These are phyloP conservation scores for Vaccinium myrtillus DNA, from an alignment of 148 eudicot species.

Conservation along the genomic window DNA sequence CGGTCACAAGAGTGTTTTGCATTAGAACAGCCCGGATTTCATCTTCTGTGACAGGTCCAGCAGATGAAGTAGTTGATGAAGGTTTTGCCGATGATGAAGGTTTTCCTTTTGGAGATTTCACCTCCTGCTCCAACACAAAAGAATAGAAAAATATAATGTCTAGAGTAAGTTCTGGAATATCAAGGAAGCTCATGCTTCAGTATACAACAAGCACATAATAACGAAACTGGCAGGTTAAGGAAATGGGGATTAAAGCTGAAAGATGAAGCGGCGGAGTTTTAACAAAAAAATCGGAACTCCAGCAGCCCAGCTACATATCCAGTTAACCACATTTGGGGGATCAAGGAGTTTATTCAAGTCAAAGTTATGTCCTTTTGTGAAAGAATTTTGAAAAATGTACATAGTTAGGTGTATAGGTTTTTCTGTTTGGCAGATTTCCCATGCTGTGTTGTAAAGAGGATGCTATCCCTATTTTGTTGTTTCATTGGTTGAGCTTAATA, in stretches of 20 bases:
- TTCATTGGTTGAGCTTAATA: too few species aligned
- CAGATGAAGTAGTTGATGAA: conserved; percentile 34
- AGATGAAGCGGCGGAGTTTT: neutral
- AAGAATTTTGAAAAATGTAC: too few species aligned
- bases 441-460: too few species aligned
- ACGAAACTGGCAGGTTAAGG: neutral
- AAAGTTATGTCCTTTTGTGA: neutral
- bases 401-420: too few species aligned
- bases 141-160: neutral
- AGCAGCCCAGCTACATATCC: neutral
- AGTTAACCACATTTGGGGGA: neutral
- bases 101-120: conserved; percentile 57
- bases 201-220: neutral
- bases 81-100: conserved; percentile 37
- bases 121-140: conserved; percentile 44
- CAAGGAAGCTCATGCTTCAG: neutral
- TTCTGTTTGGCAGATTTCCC: too few species aligned
- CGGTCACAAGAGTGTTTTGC: conserved; percentile 69
- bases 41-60: conserved; percentile 90
- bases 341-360: neutral
- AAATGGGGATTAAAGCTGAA: neutral
- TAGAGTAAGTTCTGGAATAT: neutral
- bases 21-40: conserved; percentile 75
- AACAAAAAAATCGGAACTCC: neutral
- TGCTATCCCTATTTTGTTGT: too few species aligned